A percentile compares a stretch with the other conserved stretches of the same genome.
Evolutionary conservation across 2,329 filamentous ascomycete genomes (phyloP).

Genomic region (Eurotiales sp.): DNA sequence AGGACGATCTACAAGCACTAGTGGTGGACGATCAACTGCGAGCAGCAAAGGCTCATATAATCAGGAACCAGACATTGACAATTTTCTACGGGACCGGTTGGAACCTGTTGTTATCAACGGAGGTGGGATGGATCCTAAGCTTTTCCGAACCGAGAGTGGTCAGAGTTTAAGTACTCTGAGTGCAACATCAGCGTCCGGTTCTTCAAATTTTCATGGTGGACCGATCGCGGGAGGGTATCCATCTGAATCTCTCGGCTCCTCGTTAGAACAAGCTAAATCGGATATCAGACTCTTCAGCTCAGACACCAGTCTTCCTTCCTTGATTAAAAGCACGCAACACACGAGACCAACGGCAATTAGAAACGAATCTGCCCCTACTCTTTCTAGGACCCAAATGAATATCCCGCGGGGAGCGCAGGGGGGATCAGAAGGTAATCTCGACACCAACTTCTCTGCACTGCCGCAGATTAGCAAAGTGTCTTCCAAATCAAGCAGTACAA

Average conservation of each 20-base stretch:
- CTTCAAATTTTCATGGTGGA: conserved; percentile 20
- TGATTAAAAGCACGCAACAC: neutral
- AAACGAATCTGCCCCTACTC: conserved; percentile 9
- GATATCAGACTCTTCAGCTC: conserved; percentile 6
- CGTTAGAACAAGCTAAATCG: conserved; percentile 22
- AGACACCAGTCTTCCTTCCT: conserved; percentile 7
- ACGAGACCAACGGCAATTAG: conserved; percentile 4
- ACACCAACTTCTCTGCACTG: conserved; percentile 13
- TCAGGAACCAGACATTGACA: conserved; percentile 44
- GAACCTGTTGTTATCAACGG: conserved; percentile 50
- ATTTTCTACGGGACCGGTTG: conserved; percentile 45
- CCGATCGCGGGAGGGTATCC: conserved; percentile 27
- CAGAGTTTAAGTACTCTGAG: conserved; percentile 36
- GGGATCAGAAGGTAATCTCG: neutral
- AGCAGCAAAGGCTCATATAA: conserved; percentile 42
- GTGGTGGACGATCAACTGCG: conserved; percentile 29
- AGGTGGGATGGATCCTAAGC: conserved; percentile 35
- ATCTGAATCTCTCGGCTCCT: conserved; percentile 30
- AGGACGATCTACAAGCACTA: conserved; percentile 41
- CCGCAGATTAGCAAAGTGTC: conserved; percentile 6
- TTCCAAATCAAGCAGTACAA: conserved; percentile 5
- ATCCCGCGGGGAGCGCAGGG: neutral
- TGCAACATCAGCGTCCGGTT: conserved; percentile 25
- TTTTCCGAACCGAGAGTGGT: conserved; percentile 38
- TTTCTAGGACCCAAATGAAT: neutral